Conservation (phyloP, 1,284 basidiomycete species). For the Anthracocystis panici-leucophaei region DNA sequence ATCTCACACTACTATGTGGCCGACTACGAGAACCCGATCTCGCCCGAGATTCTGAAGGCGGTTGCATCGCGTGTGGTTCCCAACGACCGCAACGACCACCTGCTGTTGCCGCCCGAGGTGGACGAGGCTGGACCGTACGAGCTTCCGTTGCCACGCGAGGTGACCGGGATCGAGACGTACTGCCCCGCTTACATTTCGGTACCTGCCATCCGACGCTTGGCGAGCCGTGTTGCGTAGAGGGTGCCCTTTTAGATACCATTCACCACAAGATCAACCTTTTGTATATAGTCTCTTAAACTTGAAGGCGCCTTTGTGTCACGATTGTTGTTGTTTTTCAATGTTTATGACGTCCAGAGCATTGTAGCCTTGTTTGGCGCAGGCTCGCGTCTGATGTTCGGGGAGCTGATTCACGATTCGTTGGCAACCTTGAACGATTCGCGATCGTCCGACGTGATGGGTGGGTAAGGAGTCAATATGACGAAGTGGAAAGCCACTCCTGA, state of each 20-base stretch:
- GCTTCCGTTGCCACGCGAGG: conserved; percentile 66
- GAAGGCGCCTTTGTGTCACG: conserved; percentile 6
- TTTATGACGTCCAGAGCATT: conserved; percentile 1
- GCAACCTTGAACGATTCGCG: too few species aligned
- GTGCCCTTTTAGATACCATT: conserved; percentile 5
- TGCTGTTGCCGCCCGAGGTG: conserved; percentile 68
- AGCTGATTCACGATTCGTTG: too few species aligned
- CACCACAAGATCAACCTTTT: neutral
- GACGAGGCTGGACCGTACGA: conserved; percentile 69
- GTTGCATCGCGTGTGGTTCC: conserved; percentile 68
- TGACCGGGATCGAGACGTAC: conserved; percentile 70
- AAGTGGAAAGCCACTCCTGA: too few species aligned
- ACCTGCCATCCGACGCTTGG: conserved; percentile 63
- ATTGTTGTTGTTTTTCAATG: conserved; percentile 1
- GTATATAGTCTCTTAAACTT: conserved; percentile 1
- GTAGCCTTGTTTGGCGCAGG: neutral
- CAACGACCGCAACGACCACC: conserved; percentile 69
- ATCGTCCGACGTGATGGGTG: too few species aligned
- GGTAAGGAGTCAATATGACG: too few species aligned
- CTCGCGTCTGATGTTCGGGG: too few species aligned
- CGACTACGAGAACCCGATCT: conserved; percentile 81
- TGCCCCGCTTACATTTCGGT: conserved; percentile 68
- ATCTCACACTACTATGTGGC: conserved; percentile 98
- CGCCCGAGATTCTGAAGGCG: conserved; percentile 69
- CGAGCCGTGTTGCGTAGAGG: conserved; percentile 64